A percentile compares a stretch with the other conserved stretches of the same genome.
These are phyloP conservation scores for Neurospora crassa DNA, from an alignment of 2,329 filamentous ascomycete genomes.

Conservation along the genomic window DNA sequence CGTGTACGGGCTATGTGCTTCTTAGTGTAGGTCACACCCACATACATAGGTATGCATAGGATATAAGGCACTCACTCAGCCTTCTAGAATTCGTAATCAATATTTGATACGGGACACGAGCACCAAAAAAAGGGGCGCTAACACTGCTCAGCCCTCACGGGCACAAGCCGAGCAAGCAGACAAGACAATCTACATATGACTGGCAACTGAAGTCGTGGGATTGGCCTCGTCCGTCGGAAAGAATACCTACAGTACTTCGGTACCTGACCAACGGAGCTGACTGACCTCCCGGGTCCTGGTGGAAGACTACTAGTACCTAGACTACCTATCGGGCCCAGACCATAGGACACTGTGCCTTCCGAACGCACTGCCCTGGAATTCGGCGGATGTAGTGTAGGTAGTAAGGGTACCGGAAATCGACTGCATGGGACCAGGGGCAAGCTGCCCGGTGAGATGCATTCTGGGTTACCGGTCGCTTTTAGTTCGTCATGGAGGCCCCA, in stretches of 20 bases:
- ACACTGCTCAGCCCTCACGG: not conserved
- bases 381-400: not conserved
- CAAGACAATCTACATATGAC: not conserved
- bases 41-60: not conserved
- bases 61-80: not conserved
- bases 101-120: not conserved
- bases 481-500: not conserved
- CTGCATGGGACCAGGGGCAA: not conserved
- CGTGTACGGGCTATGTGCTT: not conserved
- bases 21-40: not conserved
- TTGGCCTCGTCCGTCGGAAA: not conserved
- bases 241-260: not conserved
- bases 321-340: not conserved
- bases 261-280: not conserved
- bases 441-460: not conserved
- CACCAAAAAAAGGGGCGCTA: not conserved
- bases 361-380: not conserved
- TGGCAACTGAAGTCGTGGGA: not conserved
- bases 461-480: not conserved
- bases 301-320: not conserved
- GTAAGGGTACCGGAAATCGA: not conserved
- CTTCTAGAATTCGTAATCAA: not conserved
- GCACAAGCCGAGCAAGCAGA: not conserved
- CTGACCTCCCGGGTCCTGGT: not conserved
- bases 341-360: not conserved